Evolutionary conservation across 2,329 filamentous ascomycete genomes (phyloP), one percentile per base, ranked within the genome.

Genomic region (Hypoxylon sp.): DNA sequence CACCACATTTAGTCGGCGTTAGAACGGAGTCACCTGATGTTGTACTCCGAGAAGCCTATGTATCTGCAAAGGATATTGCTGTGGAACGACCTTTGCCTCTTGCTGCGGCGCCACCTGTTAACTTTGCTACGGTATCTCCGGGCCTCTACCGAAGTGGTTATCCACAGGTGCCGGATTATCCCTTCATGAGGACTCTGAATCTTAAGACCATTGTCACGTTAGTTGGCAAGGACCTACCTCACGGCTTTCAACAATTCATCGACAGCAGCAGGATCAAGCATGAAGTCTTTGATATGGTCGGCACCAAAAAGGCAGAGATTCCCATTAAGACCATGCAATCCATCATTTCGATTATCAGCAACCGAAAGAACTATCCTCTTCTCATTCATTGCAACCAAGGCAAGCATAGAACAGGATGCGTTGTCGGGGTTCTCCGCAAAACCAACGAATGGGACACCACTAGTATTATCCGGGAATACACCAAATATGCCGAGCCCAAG

Each of bases 371-470:
- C 70, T 90, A 96, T 72, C 94, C 94, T 0, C 80, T 98, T 10
- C 85, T 97, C 42, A 87, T 98, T 51, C 94, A 98, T 80, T 98
- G 94, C 85, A 98, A 97, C 78, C 94, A 97, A 73, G 94, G 94
- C 77, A 96, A 91, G 86, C 94, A 98, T 77, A 91, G 94, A 64
- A 97, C 94, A 17, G 94, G 94, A 22, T 97, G 94, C 76, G 91
- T 96, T n/a, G 87, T 94, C 53, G 94, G 90, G 17, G 90, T 92
- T 63, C 86, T 97, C 69, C 90, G 94, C 70, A 93, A 92, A 77
- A 81, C 92, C 11, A 87, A 89, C 13, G 89, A 91, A 13, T 93
- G 92, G 90, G 82, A 88, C 17, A 78, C 89, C 1, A 78, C 85
- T 1, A 81, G 83, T 14, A 87, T 92, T 37, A 79, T 96, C 37